phyloP scores from a whole-genome alignment of 164 flowering plant genomes.

The Liquidambar formosana region DNA sequence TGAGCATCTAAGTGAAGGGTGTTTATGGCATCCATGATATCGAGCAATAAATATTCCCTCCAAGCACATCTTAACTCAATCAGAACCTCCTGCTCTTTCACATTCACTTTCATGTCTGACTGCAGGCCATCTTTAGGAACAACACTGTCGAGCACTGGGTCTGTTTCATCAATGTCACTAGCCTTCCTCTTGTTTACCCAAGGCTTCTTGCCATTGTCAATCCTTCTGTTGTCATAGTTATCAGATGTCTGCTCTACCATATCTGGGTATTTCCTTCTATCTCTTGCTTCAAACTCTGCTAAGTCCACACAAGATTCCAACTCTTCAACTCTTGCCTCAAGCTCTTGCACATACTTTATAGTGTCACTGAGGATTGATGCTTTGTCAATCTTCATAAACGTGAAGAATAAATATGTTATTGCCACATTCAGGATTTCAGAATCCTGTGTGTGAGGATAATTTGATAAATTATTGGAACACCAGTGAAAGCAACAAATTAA shows the following conservation, averaged over 20 bases:
- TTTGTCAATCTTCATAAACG: slow-evolving; percentile 63
- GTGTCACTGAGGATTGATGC: slow-evolving; percentile 66
- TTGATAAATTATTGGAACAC: no score
- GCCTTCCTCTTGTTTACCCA: slow-evolving; percentile 71
- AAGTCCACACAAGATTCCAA: slow-evolving; percentile 53
- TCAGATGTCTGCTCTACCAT: slow-evolving; percentile 64
- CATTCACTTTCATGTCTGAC: slow-evolving; percentile 43
- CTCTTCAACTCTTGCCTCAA: slow-evolving; percentile 80
- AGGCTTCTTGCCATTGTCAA: slow-evolving; percentile 28
- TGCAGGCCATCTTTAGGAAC: slow-evolving; percentile 29
- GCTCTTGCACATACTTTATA: slow-evolving; percentile 69
- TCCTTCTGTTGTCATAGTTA: slow-evolving; percentile 44
- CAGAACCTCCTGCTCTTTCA: slow-evolving; percentile 48
- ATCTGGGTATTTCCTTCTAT: slow-evolving; percentile 43
- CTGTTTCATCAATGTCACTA: slow-evolving; percentile 44
- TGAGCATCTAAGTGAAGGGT: slow-evolving; percentile 63
- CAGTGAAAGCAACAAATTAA: no score
- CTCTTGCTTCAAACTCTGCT: slow-evolving; percentile 33
- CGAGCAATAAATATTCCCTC: slow-evolving; percentile 69
- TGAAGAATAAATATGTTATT: not conserved
- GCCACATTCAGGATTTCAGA: no score
- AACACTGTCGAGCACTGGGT: slow-evolving; percentile 31
- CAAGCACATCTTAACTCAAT: slow-evolving; percentile 71
- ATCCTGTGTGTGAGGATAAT: no score
- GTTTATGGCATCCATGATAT: slow-evolving; percentile 64